Evolutionary conservation across 352 stramenopile genomes (phyloP), one percentile per base, ranked within the genome.

Genomic region (Aphanomyces cochlioides): DNA sequence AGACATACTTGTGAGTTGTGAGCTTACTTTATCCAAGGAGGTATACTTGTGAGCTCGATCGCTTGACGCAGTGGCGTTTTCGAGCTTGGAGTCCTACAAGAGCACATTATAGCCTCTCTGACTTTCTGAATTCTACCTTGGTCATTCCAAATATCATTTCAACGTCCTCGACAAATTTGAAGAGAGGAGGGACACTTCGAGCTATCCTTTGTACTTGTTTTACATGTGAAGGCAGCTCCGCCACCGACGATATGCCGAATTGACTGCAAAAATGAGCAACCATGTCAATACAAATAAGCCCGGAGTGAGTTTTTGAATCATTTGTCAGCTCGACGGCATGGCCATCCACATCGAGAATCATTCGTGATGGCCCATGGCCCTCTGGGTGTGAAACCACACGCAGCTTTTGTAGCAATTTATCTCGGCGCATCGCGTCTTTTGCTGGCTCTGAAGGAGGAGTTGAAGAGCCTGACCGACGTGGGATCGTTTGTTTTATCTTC

Each of bases 201-300:
- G 37, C 48, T 7, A 38, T 17, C 12, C 40, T 38, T 7, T n/a
- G 37, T 21, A 66, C 21, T 17, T 66, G 37, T n/a, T 47, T 50
- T 19, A 66, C 4, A 50, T 66, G 40, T 6, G 12, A 8, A 50
- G 36, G 57, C 7, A 66, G 57, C 19, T 66, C 57, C 6, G 37
- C n/a, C 12, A 66, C 36, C 13, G 8, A 34, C n/a, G 12, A 12
- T 3, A 53, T 15, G 37, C 38, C 38, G 57, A 66, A 37, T 17
- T 41, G 36, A 17, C 36, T 5, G 64, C 47, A 40, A 3, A 61
- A 10, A 8, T 61, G 40, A 17, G 53, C 47, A 19, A 70, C 47
- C 12, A 70, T 48, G 40, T 70, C 64, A 19, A 60, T 70, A 41
- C 64, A 70, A 19, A 70, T 63, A 1, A 63, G 19, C 4, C 64